A percentile compares a stretch with the other conserved stretches of the same genome.
phyloP scores from a whole-genome alignment of 768 basidiomycete species.

The Amanita jacksonii region DNA sequence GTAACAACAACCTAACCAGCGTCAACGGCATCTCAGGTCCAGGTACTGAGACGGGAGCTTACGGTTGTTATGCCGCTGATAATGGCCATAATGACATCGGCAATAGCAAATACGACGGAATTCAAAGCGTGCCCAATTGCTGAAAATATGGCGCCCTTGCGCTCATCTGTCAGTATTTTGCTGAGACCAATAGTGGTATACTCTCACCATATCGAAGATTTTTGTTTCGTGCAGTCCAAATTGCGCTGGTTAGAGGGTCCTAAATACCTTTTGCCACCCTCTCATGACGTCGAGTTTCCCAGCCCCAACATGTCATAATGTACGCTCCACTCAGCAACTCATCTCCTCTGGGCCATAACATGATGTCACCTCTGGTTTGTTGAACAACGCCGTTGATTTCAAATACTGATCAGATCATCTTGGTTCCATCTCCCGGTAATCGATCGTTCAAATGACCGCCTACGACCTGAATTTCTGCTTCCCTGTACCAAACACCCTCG shows the following conservation, averaged over 20 bases:
- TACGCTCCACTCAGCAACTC: no score
- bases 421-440: constrained; percentile 19
- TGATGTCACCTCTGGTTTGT: background rate
- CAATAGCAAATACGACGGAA: constrained; percentile 52
- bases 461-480: constrained; percentile 47
- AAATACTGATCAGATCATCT: background rate
- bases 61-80: constrained; percentile 52
- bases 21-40: background rate
- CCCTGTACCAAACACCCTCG: constrained; percentile 31
- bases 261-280: no score
- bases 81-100: constrained; percentile 49
- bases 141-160: constrained; percentile 55
- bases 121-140: constrained; percentile 55
- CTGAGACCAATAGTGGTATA: background rate
- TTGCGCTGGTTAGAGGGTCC: no score
- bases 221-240: no score
- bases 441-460: no score
- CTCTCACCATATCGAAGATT: background rate
- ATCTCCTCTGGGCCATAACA: no score
- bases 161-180: background rate
- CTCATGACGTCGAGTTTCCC: no score
- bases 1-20: constrained; percentile 46
- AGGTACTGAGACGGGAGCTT: constrained; percentile 15
- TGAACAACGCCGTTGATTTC: background rate
- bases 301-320: no score